phyloP scores from a whole-genome alignment of 2,329 filamentous ascomycete genomes.

The Monilinia fructigena region DNA sequence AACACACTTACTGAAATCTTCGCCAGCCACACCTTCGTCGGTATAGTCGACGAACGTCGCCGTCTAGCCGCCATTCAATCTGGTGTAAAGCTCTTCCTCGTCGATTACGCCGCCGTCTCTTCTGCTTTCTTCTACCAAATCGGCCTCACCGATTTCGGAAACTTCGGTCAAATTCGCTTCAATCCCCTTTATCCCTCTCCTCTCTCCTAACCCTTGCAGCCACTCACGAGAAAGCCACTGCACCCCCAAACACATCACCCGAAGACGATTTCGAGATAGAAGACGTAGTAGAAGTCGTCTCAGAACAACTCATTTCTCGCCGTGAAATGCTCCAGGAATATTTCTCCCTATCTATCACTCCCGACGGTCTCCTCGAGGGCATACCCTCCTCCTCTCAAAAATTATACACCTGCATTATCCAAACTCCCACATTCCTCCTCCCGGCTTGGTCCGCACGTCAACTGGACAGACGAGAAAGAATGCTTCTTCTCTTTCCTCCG shows the following conservation, averaged over 20 bases:
- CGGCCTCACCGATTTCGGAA: constrained; percentile 91
- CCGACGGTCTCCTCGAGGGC: constrained; percentile 70
- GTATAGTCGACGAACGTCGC: constrained; percentile 81
- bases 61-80: constrained; percentile 91
- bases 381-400: constrained; percentile 88
- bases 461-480: constrained; percentile 79
- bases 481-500: constrained; percentile 85
- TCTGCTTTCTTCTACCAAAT: constrained; percentile 96
- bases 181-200: constrained; percentile 70
- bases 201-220: constrained; percentile 73
- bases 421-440: constrained; percentile 88
- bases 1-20: constrained; percentile 84
- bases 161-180: constrained; percentile 84
- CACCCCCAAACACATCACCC: constrained; percentile 35
- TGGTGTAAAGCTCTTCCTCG: constrained; percentile 84
- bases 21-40: constrained; percentile 86
- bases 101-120: constrained; percentile 86
- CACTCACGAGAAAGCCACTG: constrained; percentile 61
- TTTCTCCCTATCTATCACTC: constrained; percentile 80
- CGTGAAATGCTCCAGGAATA: constrained; percentile 90
- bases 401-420: constrained; percentile 79
- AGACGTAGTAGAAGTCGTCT: constrained; percentile 64
- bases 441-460: constrained; percentile 79
- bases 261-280: constrained; percentile 62
- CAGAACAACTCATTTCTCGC: constrained; percentile 67